Base-by-base conservation (phyloP, 129 eudicot species). In the Centrapalus pauciflorus region DNA sequence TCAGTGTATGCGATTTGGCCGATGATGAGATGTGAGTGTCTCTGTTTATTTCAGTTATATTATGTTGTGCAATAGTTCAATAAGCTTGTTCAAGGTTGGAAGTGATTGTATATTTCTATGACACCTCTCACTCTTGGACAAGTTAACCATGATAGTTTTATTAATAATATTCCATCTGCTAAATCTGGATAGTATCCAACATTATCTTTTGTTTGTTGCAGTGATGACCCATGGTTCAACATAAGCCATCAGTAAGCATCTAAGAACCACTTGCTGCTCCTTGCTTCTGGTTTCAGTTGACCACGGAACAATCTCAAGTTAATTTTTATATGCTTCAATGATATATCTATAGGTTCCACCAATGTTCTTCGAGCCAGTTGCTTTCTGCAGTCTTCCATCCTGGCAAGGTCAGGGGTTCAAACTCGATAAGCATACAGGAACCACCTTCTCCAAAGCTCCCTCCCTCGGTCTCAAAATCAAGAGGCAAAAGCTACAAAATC, bases 161-260 rank as follows among this genome's bases (percentile, higher is more conserved):
- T n/a, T n/a, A 43, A 32, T 8, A 0, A 37, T 55, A 59, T 30
- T 62, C 17, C 24, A 56, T 68, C 25, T 21, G 32, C 71, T 54
- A 55, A 71, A 14, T 64, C n/a, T n/a, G n/a, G n/a, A n/a, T n/a
- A n/a, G n/a, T n/a, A n/a, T n/a, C 50, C 28, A 12, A 38, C 59
- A 67, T 17, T 61, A 4, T 58, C 55, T 8, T 55, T 46, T 71
- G 32, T 68, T 46, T 43, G 10, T 63, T 82, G 80, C 84, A 86
- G 95, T 70, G 86, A 83, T 72, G 89, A 86, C 50, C 74, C 74
- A 54, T 86, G 95, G 89, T 86, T 86, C 50, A 57, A 71, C 52
- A 75, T 28, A 66, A 75, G 74, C 71, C 95, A 86, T 76, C 74
- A 77, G 95, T 86, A 77, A 70, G 89, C 69, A 50, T 70, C 67